Percentiles rank a stretch among this genome's conserved stretches.
phyloP scores from a whole-genome alignment of 2,329 filamentous ascomycete genomes.

The Tolypocladium nubicola region DNA sequence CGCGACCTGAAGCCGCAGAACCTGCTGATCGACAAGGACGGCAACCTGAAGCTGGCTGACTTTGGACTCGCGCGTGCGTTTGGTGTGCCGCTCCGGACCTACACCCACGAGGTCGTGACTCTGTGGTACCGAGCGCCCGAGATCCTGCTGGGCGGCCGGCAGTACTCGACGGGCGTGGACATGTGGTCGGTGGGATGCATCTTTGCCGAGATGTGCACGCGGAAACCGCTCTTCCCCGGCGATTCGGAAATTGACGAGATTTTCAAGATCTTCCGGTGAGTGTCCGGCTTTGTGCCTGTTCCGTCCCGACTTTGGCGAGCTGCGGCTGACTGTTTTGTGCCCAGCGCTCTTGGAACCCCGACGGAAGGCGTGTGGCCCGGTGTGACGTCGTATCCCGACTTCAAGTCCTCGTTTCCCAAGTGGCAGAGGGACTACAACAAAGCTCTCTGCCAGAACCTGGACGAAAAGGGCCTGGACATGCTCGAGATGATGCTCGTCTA shows the following conservation, averaged over 20 bases:
- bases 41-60: slow-evolving; percentile 83
- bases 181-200: slow-evolving; percentile 96
- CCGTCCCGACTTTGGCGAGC: background rate
- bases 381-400: slow-evolving; percentile 90
- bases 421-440: slow-evolving; percentile 64
- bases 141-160: slow-evolving; percentile 79
- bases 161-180: slow-evolving; percentile 89
- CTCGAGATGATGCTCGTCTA: slow-evolving; percentile 67
- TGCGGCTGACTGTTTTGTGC: background rate
- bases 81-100: slow-evolving; percentile 81
- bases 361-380: slow-evolving; percentile 77
- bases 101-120: slow-evolving; percentile 91
- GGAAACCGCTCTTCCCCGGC: slow-evolving; percentile 84
- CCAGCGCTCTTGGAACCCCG: slow-evolving; percentile 69
- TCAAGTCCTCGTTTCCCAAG: slow-evolving; percentile 85
- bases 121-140: slow-evolving; percentile 89
- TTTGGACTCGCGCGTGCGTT: slow-evolving; percentile 85
- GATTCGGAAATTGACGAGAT: slow-evolving; percentile 55
- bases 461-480: slow-evolving; percentile 60
- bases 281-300: background rate
- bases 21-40: slow-evolving; percentile 73
- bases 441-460: slow-evolving; percentile 60
- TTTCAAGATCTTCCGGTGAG: slow-evolving; percentile 59
- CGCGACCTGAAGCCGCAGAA: slow-evolving; percentile 89
- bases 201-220: slow-evolving; percentile 93